Evolutionary conservation across 495 filamentous ascomycete species (phyloP).

Genomic region (Neurospora sp.): DNA sequence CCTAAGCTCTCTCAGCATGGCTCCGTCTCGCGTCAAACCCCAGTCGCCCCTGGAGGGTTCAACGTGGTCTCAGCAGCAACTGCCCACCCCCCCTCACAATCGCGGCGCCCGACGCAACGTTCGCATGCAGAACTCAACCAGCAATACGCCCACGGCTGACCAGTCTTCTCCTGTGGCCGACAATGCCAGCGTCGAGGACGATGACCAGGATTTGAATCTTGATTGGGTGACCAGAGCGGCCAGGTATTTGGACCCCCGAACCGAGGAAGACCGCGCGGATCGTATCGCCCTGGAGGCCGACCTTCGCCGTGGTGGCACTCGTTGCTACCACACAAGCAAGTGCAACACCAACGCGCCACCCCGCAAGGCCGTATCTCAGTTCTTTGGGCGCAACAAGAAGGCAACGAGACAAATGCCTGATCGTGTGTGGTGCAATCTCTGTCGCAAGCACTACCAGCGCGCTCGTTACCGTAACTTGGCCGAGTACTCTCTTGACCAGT

Average conservation of each 20-base stretch:
- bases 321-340: slow-evolving; percentile 26
- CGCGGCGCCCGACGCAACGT: neutral
- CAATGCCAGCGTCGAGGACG: neutral
- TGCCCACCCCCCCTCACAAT: neutral
- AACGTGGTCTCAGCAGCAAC: neutral
- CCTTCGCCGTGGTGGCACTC: neutral
- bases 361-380: slow-evolving; percentile 71
- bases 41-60: neutral
- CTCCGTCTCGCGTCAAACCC: neutral
- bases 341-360: slow-evolving; percentile 42
- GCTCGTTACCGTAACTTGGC: slow-evolving; percentile 51
- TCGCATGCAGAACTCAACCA: neutral
- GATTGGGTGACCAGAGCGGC: neutral
- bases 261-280: neutral
- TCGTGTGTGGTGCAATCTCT: slow-evolving; percentile 58
- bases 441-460: slow-evolving; percentile 81
- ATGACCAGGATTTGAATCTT: neutral
- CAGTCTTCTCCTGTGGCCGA: neutral
- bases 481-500: slow-evolving; percentile 51
- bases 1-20: neutral
- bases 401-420: slow-evolving; percentile 58
- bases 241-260: neutral
- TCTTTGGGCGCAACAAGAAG: slow-evolving; percentile 83
- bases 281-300: neutral
- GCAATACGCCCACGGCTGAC: neutral